phyloP scores from a whole-genome alignment of 2,329 filamentous ascomycete species.

The Penicillium hordei region DNA sequence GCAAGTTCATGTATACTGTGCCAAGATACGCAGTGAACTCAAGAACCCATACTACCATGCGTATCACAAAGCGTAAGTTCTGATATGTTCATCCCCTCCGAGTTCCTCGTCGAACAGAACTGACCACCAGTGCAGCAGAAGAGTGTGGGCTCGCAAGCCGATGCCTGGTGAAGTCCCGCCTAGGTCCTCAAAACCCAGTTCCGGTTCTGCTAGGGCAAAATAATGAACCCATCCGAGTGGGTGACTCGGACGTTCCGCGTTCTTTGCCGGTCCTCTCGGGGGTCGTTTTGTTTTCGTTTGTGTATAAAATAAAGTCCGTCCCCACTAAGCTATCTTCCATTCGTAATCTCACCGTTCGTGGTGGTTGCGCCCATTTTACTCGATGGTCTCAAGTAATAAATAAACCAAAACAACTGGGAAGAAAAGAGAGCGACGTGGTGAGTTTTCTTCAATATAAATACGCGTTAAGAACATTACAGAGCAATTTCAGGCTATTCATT shows the following conservation, averaged over 20 bases:
- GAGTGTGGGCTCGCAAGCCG: too few species aligned
- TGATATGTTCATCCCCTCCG: too few species aligned
- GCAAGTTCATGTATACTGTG: constrained; percentile 7
- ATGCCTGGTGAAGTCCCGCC: background rate
- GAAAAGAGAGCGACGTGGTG: background rate
- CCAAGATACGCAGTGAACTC: background rate
- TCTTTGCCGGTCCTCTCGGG: background rate
- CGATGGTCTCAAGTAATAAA: background rate
- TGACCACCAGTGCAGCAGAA: too few species aligned
- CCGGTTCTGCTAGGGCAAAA: background rate
- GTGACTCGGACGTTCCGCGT: background rate
- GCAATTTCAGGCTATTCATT: background rate
- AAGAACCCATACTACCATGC: too few species aligned
- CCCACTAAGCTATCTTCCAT: background rate
- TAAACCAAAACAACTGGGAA: background rate
- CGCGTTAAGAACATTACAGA: background rate
- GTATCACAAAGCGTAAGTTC: too few species aligned
- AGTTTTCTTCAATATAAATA: background rate
- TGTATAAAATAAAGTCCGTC: background rate
- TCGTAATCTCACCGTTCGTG: background rate
- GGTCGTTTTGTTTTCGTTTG: background rate
- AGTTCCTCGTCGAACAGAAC: too few species aligned
- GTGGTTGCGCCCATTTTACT: background rate
- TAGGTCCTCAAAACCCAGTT: background rate
- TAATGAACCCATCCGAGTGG: background rate